phyloP scores from a whole-genome alignment of 768 basidiomycete genomes.

The Leccinum boreale region DNA sequence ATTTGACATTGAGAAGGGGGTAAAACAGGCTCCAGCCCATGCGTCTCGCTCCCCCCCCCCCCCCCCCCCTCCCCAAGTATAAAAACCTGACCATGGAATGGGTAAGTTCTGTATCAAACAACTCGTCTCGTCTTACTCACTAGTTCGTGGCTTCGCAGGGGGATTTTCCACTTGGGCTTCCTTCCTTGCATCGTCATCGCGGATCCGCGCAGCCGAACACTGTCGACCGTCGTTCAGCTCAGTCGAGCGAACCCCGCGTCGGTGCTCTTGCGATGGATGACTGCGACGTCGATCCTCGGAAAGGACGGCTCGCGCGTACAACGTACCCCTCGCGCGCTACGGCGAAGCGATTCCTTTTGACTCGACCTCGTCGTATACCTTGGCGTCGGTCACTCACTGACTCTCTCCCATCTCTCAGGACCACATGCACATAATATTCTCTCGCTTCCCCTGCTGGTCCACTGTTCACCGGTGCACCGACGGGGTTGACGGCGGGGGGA shows the following conservation, averaged over 20 bases:
- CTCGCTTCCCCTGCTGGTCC: neutral
- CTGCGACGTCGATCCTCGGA: conserved; percentile 58
- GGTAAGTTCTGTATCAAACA: conserved; percentile 12
- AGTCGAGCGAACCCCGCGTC: conserved; percentile 22
- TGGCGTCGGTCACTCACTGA: neutral
- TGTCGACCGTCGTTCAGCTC: conserved; percentile 22
- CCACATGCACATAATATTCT: neutral
- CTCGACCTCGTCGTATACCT: neutral
- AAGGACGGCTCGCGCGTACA: conserved; percentile 14
- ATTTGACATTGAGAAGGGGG: neutral
- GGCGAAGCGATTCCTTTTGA: neutral
- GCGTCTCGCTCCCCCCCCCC: neutral
- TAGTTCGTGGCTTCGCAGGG: conserved; percentile 1
- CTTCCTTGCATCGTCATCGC: conserved; percentile 34
- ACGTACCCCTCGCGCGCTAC: conserved; percentile 7
- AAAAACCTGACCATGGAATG: conserved; percentile 6
- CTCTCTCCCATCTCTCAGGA: neutral
- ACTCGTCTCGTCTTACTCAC: conserved; percentile 4
- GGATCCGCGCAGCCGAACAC: conserved; percentile 31
- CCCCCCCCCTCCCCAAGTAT: conserved; percentile 5
- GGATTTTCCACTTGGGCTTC: conserved; percentile 9
- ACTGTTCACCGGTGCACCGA: neutral
- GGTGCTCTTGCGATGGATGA: conserved; percentile 75
- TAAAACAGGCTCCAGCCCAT: neutral
- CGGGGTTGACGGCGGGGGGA: neutral